Percentiles rank a stretch among this genome's conserved stretches.
Evolutionary conservation across 202 grass and related monocot species (phyloP).

Genomic region (Cymbopogon flexuosus): DNA sequence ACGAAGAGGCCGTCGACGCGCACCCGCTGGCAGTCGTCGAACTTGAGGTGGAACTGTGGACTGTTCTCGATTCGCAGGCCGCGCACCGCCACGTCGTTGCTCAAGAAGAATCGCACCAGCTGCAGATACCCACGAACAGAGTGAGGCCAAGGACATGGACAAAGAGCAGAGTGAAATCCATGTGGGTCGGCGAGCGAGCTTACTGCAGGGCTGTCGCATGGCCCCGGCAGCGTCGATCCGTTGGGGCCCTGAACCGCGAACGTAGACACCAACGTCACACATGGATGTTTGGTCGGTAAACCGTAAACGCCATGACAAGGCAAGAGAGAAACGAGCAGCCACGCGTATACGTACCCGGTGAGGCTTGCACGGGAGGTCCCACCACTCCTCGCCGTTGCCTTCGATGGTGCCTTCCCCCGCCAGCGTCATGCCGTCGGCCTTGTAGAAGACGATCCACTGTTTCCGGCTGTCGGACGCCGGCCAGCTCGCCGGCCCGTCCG

Average conservation of each 20-base stretch:
- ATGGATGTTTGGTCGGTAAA: not conserved
- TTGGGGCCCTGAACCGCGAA: constrained; percentile 56
- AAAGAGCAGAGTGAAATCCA: not conserved
- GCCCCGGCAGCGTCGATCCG: constrained; percentile 64
- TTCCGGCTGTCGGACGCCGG: constrained; percentile 44
- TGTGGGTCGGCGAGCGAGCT: not conserved
- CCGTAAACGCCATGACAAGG: not conserved
- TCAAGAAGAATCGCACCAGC: constrained; percentile 63
- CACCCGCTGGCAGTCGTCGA: constrained; percentile 58
- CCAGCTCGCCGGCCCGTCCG: constrained; percentile 61
- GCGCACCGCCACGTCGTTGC: constrained; percentile 46
- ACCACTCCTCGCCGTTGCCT: constrained; percentile 80
- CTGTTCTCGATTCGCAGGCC: constrained; percentile 62
- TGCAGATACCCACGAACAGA: constrained; percentile 4
- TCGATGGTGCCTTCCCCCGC: constrained; percentile 60
- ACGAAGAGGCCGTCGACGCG: constrained; percentile 51
- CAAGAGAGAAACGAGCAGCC: not conserved
- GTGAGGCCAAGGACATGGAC: not conserved
- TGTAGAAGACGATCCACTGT: constrained; percentile 76
- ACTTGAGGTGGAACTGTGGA: constrained; percentile 88
- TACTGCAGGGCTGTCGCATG: constrained; percentile 76
- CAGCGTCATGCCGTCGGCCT: constrained; percentile 51
- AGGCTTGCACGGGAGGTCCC: constrained; percentile 81
- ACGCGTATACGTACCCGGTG: constrained; percentile 50
- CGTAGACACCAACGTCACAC: not conserved